Percentiles rank a stretch among this genome's conserved stretches.
Conservation (phyloP, 2,329 filamentous ascomycete species). For the Chrysoporthe deuterocubensis region DNA sequence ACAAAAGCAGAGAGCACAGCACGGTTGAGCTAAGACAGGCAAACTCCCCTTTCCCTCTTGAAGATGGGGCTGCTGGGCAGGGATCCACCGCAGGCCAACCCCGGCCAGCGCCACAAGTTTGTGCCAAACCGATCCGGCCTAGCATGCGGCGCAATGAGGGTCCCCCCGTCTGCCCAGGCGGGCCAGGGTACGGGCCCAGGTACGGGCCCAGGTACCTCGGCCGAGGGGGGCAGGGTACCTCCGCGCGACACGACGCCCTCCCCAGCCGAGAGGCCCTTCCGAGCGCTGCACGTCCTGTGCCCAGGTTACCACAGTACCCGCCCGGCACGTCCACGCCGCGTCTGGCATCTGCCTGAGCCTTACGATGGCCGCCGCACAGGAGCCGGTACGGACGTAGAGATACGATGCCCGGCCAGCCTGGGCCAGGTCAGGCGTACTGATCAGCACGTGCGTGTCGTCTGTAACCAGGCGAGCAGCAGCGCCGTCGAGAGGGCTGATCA, state of each 20-base stretch:
- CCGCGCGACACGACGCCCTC: neutral
- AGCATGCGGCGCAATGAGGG: conserved; percentile 14
- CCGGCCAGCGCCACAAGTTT: conserved; percentile 21
- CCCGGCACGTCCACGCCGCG: neutral
- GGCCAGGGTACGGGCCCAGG: neutral
- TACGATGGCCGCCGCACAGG: too few species aligned
- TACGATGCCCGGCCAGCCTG: too few species aligned
- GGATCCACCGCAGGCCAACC: conserved; percentile 14
- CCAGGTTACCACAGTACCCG: neutral
- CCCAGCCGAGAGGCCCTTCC: neutral
- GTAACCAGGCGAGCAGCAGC: too few species aligned
- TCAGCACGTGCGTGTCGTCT: too few species aligned
- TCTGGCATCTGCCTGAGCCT: too few species aligned
- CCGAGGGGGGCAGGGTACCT: neutral
- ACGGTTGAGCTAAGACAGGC: conserved; percentile 17
- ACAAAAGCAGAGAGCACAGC: conserved; percentile 5
- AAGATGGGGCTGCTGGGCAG: conserved; percentile 17
- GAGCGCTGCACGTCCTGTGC: too few species aligned
- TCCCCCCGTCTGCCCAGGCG: neutral
- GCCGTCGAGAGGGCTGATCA: too few species aligned
- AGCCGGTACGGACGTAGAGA: too few species aligned
- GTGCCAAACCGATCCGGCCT: conserved; percentile 21
- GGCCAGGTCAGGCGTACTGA: too few species aligned
- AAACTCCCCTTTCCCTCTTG: conserved; percentile 15
- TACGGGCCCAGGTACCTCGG: neutral